Conservation (phyloP, 2,329 filamentous ascomycete genomes). For the Geosmithia putterillii region DNA sequence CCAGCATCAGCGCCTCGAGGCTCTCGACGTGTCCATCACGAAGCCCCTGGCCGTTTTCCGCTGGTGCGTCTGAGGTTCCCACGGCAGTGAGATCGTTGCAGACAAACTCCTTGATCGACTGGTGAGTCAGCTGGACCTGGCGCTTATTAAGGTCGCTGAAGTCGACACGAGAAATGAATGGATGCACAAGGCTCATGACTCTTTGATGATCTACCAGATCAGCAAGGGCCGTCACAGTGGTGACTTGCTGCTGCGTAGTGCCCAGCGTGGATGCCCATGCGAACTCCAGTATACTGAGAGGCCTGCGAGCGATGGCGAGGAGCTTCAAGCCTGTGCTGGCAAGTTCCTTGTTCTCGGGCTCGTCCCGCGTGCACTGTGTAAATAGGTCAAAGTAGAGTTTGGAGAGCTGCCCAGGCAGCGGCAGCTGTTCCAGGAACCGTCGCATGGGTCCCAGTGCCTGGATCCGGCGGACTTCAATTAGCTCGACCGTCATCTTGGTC, state of each 20-base stretch:
- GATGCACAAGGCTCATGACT: slow-evolving; percentile 9
- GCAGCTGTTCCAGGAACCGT: slow-evolving; percentile 2
- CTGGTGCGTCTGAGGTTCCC: slow-evolving; percentile 1
- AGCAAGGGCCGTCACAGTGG: slow-evolving; percentile 8
- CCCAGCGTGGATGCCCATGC: slow-evolving; percentile 13
- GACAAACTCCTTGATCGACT: slow-evolving; percentile 8
- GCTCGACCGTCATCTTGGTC: slow-evolving; percentile 6
- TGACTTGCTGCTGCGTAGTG: slow-evolving; percentile 6
- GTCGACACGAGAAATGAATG: slow-evolving; percentile 7
- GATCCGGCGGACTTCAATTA: slow-evolving; percentile 5
- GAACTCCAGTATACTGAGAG: slow-evolving; percentile 16
- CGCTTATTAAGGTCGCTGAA: slow-evolving; percentile 5
- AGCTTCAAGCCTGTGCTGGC: slow-evolving; percentile 8
- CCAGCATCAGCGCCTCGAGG: slow-evolving; percentile 9
- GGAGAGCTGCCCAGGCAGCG: slow-evolving; percentile 4
- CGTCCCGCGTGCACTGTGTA: slow-evolving; percentile 5
- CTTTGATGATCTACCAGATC: slow-evolving; percentile 12
- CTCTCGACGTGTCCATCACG: slow-evolving; percentile 4
- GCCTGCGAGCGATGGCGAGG: slow-evolving; percentile 11
- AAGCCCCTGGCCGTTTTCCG: too few relatives aligned
- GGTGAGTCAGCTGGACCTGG: slow-evolving; percentile 8
- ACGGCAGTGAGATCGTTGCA: not conserved
- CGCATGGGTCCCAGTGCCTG: slow-evolving; percentile 3
- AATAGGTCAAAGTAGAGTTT: slow-evolving; percentile 7
- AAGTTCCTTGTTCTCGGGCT: slow-evolving; percentile 4